phyloP scores from a whole-genome alignment of 345 rosid species.

The thale cress (Arabidopsis thaliana) region TAIR10.1 NC_003075.7:16186001-16186500 shows the following conservation, averaged over 20 bases:
- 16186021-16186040: slow-evolving; percentile 8
- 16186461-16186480: slow-evolving; percentile 29
- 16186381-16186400: not conserved
- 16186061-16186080: too few relatives aligned
- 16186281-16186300: not conserved
- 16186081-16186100: too few relatives aligned
- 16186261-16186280: slow-evolving; percentile 2
- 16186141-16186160: not conserved
- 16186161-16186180: not conserved
- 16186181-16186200: slow-evolving; percentile 6
- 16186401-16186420: slow-evolving; percentile 12
- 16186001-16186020: not conserved
- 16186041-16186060: not conserved
- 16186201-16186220: not conserved
- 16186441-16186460: slow-evolving; percentile 1
- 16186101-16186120: not conserved
- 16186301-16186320: not conserved
- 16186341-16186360: not conserved
- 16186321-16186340: not conserved
- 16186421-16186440: slow-evolving; percentile 18
- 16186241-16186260: not conserved
- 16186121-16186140: slow-evolving; percentile 4
- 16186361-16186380: not conserved
- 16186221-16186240: not conserved
- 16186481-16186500: slow-evolving; percentile 34